These are phyloP conservation scores for Wickerhamiella shivajii DNA, from an alignment of 805 yeast species.

Conservation along the genomic window DNA sequence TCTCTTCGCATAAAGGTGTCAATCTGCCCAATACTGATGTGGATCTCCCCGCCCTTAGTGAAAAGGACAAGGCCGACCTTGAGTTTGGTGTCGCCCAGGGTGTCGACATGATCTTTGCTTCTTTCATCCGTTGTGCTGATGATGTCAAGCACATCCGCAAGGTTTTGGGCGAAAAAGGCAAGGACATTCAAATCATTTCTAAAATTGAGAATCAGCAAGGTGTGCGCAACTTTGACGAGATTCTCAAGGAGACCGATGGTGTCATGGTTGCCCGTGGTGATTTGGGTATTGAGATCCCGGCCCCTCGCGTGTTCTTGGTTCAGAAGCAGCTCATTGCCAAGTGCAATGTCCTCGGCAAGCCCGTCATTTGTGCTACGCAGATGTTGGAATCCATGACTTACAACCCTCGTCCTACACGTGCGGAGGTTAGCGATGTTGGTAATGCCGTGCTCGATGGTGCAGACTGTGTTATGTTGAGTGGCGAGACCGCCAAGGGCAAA, in stretches of 20 bases:
- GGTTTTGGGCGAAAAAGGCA: constrained; percentile 94
- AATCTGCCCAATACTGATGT: constrained; percentile 98
- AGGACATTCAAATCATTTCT: constrained; percentile 87
- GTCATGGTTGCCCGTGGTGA: constrained; percentile 99
- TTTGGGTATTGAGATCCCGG: constrained; percentile 98
- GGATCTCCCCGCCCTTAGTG: constrained; percentile 94
- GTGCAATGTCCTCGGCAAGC: constrained; percentile 98
- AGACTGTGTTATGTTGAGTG: constrained; percentile 99
- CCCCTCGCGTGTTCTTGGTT: constrained; percentile 95
- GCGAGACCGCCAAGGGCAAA: constrained; percentile 99
- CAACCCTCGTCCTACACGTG: constrained; percentile 99
- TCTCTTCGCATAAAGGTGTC: constrained; percentile 97
- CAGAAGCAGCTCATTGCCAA: constrained; percentile 98
- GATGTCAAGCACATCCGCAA: constrained; percentile 83
- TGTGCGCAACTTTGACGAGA: constrained; percentile 97
- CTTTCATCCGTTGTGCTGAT: constrained; percentile 88
- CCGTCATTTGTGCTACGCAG: constrained; percentile 98
- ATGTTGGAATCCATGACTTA: constrained; percentile 99
- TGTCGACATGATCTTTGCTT: constrained; percentile 97
- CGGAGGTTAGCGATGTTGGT: constrained; percentile 98
- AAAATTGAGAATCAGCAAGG: constrained; percentile 99
- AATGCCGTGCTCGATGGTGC: constrained; percentile 99
- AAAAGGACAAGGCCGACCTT: constrained; percentile 88
- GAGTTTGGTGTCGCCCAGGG: constrained; percentile 92
- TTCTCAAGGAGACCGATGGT: constrained; percentile 90